These are phyloP conservation scores for Acacia melanoxylon DNA, from an alignment of 306 rosid species.

Conservation along the genomic window DNA sequence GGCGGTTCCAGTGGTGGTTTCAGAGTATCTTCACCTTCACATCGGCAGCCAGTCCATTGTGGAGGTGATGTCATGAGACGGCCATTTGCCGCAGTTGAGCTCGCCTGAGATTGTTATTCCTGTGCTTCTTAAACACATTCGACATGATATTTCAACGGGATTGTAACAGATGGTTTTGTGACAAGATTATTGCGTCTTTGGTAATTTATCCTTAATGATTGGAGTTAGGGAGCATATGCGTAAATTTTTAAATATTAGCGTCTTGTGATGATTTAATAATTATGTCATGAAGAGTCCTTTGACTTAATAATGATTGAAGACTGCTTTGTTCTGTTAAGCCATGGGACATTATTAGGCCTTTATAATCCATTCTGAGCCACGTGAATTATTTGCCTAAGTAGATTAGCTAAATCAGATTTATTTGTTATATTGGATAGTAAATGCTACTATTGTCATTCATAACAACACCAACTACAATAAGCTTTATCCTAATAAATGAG, in stretches of 20 bases:
- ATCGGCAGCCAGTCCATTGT: background rate
- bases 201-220: background rate
- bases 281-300: background rate
- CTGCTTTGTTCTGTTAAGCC: background rate
- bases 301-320: background rate
- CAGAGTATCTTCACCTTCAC: background rate
- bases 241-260: background rate
- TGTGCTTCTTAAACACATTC: background rate
- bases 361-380: background rate
- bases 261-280: background rate
- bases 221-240: background rate
- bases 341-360: background rate
- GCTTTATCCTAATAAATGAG: too few relatives aligned
- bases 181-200: background rate
- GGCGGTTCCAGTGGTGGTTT: background rate
- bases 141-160: background rate
- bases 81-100: slow-evolving; percentile 2
- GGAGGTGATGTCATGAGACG: background rate
- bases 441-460: too few relatives aligned
- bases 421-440: too few relatives aligned
- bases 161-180: background rate
- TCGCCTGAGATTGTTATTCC: background rate
- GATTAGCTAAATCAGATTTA: too few relatives aligned
- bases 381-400: background rate
- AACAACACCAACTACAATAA: too few relatives aligned